Evolutionary conservation across 148 eudicot genomes (phyloP).

Genomic region (Amaranthus hypochondriacus): DNA sequence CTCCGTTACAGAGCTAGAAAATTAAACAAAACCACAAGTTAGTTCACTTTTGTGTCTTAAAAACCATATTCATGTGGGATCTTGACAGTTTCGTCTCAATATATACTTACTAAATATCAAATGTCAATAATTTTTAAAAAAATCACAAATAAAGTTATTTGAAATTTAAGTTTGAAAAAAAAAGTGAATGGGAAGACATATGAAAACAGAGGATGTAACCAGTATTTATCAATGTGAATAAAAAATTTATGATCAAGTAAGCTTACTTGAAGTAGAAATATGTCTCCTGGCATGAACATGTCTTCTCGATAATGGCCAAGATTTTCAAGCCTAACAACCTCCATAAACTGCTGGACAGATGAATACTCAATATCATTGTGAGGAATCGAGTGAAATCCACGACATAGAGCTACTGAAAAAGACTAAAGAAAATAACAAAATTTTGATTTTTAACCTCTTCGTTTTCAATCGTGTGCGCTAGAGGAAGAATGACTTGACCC

Average conservation of each 20-base stretch:
- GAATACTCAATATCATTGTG: not conserved
- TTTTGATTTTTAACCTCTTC: conserved; percentile 59
- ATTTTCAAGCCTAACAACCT: conserved; percentile 84
- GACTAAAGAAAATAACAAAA: not conserved
- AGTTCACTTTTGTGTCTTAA: not conserved
- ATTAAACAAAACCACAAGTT: not conserved
- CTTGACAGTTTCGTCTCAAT: too few species aligned
- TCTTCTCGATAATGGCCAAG: conserved; percentile 73
- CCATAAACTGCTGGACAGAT: conserved; percentile 62
- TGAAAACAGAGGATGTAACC: not conserved
- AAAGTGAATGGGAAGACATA: too few species aligned
- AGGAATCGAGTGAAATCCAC: not conserved
- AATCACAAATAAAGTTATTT: too few species aligned
- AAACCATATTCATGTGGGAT: not conserved
- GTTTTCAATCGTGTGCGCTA: conserved; percentile 86
- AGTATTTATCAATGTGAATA: not conserved
- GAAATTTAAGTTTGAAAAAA: too few species aligned
- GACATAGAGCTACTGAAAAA: not conserved
- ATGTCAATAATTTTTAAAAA: too few species aligned
- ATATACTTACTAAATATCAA: too few species aligned
- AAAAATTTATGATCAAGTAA: not conserved
- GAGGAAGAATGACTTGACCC: conserved; percentile 86
- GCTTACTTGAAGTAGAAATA: conserved; percentile 79
- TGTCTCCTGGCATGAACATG: conserved; percentile 70
- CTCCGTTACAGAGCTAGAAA: conserved; percentile 75